A percentile compares a stretch with the other conserved stretches of the same genome.
These are phyloP conservation scores for Rhizophora apiculata DNA, from an alignment of 345 rosid species.

Conservation along the genomic window DNA sequence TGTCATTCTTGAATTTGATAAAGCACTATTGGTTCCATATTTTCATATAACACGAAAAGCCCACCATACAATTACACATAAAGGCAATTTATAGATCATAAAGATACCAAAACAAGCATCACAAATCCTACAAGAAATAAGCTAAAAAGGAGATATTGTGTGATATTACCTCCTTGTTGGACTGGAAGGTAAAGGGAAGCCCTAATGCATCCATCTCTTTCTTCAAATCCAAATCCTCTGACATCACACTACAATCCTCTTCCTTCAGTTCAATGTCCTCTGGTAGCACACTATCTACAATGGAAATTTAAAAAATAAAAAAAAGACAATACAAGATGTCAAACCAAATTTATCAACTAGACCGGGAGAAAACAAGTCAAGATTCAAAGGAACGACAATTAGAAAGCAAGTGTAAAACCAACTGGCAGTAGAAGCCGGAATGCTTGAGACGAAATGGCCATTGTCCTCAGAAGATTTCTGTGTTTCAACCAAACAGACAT, in stretches of 20 bases:
- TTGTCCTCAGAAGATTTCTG: slow-evolving; percentile 32
- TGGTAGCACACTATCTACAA: slow-evolving; percentile 27
- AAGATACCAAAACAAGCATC: background rate
- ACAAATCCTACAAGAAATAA: background rate
- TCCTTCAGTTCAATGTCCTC: slow-evolving; percentile 43
- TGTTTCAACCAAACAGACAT: slow-evolving; percentile 2
- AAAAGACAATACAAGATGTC: slow-evolving; percentile 2
- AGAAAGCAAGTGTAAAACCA: background rate
- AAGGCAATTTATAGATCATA: background rate
- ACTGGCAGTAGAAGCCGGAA: slow-evolving; percentile 22
- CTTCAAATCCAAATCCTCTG: slow-evolving; percentile 43
- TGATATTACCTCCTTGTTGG: slow-evolving; percentile 56
- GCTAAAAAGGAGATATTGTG: background rate
- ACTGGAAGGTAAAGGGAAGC: slow-evolving; percentile 72
- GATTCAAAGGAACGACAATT: background rate
- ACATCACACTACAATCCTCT: slow-evolving; percentile 20
- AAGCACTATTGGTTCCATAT: too few species aligned
- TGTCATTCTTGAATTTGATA: too few species aligned
- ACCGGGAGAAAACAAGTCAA: background rate
- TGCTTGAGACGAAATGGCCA: slow-evolving; percentile 23
- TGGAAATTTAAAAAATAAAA: background rate
- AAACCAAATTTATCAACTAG: background rate
- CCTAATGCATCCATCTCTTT: slow-evolving; percentile 65
- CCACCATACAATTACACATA: too few species aligned
- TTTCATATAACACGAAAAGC: too few species aligned